Conservation (phyloP, 495 filamentous ascomycete genomes). For the Aspergillus taichungensis region DNA sequence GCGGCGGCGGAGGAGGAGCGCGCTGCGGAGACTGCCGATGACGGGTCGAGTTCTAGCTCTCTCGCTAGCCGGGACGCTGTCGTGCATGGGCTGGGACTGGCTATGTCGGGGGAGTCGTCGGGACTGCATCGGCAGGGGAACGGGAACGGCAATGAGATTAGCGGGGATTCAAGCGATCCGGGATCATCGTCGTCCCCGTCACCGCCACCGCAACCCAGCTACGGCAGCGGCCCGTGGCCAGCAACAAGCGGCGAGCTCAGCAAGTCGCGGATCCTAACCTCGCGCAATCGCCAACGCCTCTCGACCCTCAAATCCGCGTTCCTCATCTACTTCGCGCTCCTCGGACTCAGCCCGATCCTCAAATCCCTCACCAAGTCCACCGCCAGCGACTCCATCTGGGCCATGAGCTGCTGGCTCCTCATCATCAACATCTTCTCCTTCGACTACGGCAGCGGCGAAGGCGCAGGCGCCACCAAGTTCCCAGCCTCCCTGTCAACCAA, state of each 20-base stretch:
- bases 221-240: constrained; percentile 5
- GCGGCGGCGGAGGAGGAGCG: constrained; percentile 20
- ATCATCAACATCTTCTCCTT: constrained; percentile 96
- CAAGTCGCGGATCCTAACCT: constrained; percentile 37
- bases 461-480: constrained; percentile 45
- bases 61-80: constrained; percentile 28
- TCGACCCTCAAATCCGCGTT: constrained; percentile 80
- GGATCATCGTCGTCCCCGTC: constrained; percentile 2
- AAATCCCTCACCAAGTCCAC: constrained; percentile 91
- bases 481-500: constrained; percentile 90
- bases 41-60: constrained; percentile 40
- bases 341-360: constrained; percentile 87
- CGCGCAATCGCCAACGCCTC: constrained; percentile 57
- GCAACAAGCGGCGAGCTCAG: constrained; percentile 11
- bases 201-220: constrained; percentile 3
- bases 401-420: constrained; percentile 85
- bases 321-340: constrained; percentile 83
- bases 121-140: constrained; percentile 14
- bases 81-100: constrained; percentile 41
- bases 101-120: constrained; percentile 22
- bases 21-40: constrained; percentile 31
- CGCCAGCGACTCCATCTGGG: constrained; percentile 89
- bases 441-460: constrained; percentile 70
- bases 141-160: constrained; percentile 9
- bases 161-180: constrained; percentile 9